These are phyloP conservation scores for Lipomyces chichibuensis DNA, from an alignment of 805 yeast species.

Conservation along the genomic window DNA sequence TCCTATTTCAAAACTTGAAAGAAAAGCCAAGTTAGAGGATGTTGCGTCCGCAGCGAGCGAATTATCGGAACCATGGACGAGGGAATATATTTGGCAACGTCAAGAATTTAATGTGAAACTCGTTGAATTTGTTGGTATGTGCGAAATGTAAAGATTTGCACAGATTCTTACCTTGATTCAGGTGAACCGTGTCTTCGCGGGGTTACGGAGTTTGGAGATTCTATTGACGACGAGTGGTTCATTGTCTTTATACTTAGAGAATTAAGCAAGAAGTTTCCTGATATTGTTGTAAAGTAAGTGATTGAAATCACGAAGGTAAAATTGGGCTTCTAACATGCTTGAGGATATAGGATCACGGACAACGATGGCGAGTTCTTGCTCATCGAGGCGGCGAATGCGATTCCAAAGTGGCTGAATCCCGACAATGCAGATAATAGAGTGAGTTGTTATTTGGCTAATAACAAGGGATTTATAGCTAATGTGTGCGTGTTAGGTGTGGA, in stretches of 20 bases:
- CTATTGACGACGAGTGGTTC: constrained; percentile 44
- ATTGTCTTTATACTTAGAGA: constrained; percentile 39
- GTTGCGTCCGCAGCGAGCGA: constrained; percentile 12
- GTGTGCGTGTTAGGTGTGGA: constrained; percentile 44
- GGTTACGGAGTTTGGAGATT: constrained; percentile 40
- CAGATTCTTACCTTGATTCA: not conserved
- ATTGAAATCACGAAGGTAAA: not conserved
- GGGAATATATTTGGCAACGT: constrained; percentile 39
- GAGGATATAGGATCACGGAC: constrained; percentile 48
- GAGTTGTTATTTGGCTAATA: constrained; percentile 40
- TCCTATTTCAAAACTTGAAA: not conserved
- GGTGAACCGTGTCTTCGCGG: constrained; percentile 38
- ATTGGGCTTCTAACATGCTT: not conserved
- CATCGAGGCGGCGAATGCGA: constrained; percentile 52
- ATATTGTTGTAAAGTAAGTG: constrained; percentile 33
- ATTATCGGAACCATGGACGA: constrained; percentile 17
- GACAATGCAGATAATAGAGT: constrained; percentile 54
- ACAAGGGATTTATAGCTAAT: constrained; percentile 47
- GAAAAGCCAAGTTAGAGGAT: constrained; percentile 1
- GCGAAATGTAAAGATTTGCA: too few relatives aligned
- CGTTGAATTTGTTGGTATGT: constrained; percentile 16
- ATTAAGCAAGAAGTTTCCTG: constrained; percentile 27
- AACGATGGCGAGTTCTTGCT: constrained; percentile 61
- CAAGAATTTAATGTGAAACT: constrained; percentile 34
- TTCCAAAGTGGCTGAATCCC: constrained; percentile 56